Evolutionary conservation across 805 yeast genomes (phyloP).

Genomic region (Barnettozyma sucrosica): DNA sequence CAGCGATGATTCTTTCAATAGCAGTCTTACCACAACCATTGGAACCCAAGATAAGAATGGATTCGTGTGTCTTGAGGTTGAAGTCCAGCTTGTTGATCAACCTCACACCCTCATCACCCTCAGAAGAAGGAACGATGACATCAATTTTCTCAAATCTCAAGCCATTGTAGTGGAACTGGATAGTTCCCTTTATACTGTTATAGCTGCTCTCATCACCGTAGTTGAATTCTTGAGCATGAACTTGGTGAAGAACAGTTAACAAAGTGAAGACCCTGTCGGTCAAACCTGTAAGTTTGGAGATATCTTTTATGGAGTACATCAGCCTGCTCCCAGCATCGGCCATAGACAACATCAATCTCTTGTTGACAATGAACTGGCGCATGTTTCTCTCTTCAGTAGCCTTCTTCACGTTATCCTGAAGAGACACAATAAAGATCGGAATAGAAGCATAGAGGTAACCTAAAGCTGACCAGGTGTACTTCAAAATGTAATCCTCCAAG

Average conservation of each 20-base stretch:
- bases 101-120: conserved; percentile 56
- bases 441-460: conserved; percentile 89
- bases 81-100: conserved; percentile 60
- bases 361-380: conserved; percentile 86
- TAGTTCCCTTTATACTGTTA: conserved; percentile 68
- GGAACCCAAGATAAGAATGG: conserved; percentile 74
- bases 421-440: conserved; percentile 67
- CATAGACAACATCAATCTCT: conserved; percentile 80
- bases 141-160: conserved; percentile 78
- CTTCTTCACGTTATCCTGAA: conserved; percentile 23
- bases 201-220: conserved; percentile 35
- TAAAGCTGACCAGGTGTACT: conserved; percentile 91
- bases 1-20: conserved; percentile 76
- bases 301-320: conserved; percentile 91
- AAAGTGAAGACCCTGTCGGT: conserved; percentile 80
- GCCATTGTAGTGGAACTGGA: conserved; percentile 74
- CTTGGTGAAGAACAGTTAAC: conserved; percentile 73
- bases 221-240: conserved; percentile 51
- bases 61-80: conserved; percentile 45
- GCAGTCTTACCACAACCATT: conserved; percentile 91
- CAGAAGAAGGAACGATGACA: conserved; percentile 65
- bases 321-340: conserved; percentile 94
- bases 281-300: conserved; percentile 85
- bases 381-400: conserved; percentile 50
- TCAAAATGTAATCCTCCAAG: conserved; percentile 79